phyloP scores from a whole-genome alignment of 306 rosid species.

The Lathyrus sativus region DNA sequence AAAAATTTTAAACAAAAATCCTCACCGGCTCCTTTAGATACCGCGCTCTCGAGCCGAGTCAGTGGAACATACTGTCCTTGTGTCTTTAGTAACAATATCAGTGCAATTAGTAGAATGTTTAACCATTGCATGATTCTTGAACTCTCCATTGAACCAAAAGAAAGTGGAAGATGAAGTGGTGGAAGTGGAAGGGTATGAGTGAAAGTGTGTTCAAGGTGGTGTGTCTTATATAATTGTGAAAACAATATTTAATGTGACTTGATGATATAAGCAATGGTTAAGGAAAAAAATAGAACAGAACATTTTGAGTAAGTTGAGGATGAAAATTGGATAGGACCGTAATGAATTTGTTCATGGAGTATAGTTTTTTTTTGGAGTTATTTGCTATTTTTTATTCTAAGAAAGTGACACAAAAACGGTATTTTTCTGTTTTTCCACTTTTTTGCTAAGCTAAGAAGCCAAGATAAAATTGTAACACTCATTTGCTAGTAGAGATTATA shows the following conservation, averaged over 20 bases:
- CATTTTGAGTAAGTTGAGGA: background rate
- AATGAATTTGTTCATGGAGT: background rate
- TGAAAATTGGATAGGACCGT: conserved; percentile 11
- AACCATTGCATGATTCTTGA: conserved; percentile 51
- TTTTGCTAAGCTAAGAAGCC: background rate
- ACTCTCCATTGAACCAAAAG: conserved; percentile 50
- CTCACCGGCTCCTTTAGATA: conserved; percentile 93
- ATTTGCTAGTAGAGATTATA: background rate
- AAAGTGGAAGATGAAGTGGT: conserved; percentile 9
- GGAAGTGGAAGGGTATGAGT: conserved; percentile 18
- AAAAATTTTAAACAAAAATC: background rate
- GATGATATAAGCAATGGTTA: conserved; percentile 38
- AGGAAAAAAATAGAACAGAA: background rate
- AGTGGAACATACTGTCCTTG: conserved; percentile 58
- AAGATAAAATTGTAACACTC: background rate
- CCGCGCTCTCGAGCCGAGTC: conserved; percentile 61
- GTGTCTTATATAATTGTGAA: conserved; percentile 21
- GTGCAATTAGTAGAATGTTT: conserved; percentile 38
- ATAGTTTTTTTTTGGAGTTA: background rate
- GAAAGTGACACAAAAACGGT: background rate
- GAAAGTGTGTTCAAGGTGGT: conserved; percentile 25
- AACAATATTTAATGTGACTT: conserved; percentile 2
- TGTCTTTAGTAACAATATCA: conserved; percentile 44
- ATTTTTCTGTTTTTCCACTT: background rate
- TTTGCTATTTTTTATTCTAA: background rate